Evolutionary conservation across 177 flowering plant genomes (phyloP), one percentile per base, ranked within the genome.

Genomic region (Telopea speciosissima): DNA sequence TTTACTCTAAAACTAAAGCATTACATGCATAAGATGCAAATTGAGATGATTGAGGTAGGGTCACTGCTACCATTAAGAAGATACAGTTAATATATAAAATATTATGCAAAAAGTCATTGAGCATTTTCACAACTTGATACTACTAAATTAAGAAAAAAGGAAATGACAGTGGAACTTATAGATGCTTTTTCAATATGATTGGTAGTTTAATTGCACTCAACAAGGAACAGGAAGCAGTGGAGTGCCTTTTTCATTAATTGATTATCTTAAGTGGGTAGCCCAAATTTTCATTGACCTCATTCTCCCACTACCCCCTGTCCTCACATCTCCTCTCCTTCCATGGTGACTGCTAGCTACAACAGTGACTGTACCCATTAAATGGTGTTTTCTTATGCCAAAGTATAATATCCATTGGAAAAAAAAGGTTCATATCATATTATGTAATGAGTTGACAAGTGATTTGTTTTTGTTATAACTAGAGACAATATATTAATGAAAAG

Each of bases 141-240:
- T 31, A 31, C 33, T 24, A 64, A 74, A 25, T 75, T 73, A 72
- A 69, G 63, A 69, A 54, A 65, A 80, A 76, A 70, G 73, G 60
- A 71, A 31, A 49, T 45, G 67, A 69, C 73, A 80, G 74, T 77
- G 83, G 82, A 71, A 79, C 25, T 68, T 65, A 60, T 74, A 67
- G 77, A 75, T n/a, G n/a, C n/a, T 79, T 73, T 75, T 77, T 73
- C 54, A 62, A 70, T 77, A 31, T 80, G 76, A 84, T 80, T 79
- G 83, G 80, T 42, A 65, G 76, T 36, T 77, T 69, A 77, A 75
- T 73, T 73, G 79, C 81, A 75, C 80, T 76, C 65, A 67, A 65
- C 62, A 68, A 45, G 68, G 65, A 31, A 63, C 71, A 68, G 77
- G 75, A 75, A 36, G 72, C 71, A 70, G 36, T 44, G 62, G 72